These are phyloP conservation scores for Basidiobolus meristosporus DNA, from an alignment of 371 early-diverging fungal genomes.

Conservation along the genomic window DNA sequence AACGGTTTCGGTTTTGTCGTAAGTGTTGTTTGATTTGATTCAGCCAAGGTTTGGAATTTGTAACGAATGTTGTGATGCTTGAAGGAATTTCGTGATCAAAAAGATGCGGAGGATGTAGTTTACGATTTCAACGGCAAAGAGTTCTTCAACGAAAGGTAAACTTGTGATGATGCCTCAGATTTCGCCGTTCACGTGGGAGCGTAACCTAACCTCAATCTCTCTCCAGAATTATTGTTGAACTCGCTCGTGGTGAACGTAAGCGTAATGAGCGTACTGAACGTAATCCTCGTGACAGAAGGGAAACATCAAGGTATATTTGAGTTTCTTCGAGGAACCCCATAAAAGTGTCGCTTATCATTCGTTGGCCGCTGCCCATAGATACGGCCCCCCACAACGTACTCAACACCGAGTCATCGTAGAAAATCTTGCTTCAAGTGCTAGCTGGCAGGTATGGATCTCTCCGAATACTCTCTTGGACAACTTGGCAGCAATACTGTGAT, in stretches of 20 bases:
- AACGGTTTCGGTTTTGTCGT: constrained; percentile 54
- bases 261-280: constrained; percentile 20
- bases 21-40: background rate
- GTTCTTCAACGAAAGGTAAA: constrained; percentile 57
- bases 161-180: background rate
- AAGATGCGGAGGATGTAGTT: constrained; percentile 60
- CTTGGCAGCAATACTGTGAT: background rate
- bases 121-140: constrained; percentile 43
- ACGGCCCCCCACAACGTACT: constrained; percentile 26
- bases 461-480: background rate
- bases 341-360: background rate
- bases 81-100: constrained; percentile 36
- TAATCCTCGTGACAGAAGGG: constrained; percentile 2
- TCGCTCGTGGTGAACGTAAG: constrained; percentile 44
- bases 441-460: constrained; percentile 58
- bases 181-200: background rate
- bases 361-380: constrained; percentile 6
- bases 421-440: constrained; percentile 44
- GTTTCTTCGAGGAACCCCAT: too few relatives aligned
- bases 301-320: too few relatives aligned
- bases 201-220: too few relatives aligned
- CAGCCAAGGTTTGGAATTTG: background rate
- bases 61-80: background rate
- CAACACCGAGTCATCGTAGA: constrained; percentile 47
- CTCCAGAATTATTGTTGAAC: constrained; percentile 46